These are phyloP conservation scores for Sporothrix brasiliensis DNA, from an alignment of 2,329 filamentous ascomycete genomes.

Conservation along the genomic window DNA sequence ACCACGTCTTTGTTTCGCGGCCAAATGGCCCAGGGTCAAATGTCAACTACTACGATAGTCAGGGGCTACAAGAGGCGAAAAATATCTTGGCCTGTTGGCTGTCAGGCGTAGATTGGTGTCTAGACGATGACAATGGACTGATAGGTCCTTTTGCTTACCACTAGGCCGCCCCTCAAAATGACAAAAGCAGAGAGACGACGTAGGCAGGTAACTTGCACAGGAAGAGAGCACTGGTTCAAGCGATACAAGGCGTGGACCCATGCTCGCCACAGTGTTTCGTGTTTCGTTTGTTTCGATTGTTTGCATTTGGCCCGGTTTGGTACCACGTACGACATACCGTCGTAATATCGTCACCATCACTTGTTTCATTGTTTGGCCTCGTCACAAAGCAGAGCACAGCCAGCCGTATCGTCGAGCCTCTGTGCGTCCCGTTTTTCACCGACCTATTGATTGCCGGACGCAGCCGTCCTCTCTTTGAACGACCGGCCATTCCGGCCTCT, in stretches of 20 bases:
- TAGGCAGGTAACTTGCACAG: background rate
- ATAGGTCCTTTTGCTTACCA: background rate
- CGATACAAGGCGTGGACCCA: constrained; percentile 3
- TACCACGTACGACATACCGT: background rate
- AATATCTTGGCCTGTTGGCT: background rate
- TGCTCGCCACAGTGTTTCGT: background rate
- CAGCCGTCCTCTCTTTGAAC: too few relatives aligned
- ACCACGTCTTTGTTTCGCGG: constrained; percentile 1
- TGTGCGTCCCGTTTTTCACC: background rate
- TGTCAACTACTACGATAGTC: constrained; percentile 18
- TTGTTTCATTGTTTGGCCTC: constrained; percentile 20
- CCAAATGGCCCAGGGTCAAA: background rate
- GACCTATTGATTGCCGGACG: background rate
- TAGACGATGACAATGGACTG: background rate
- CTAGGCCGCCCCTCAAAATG: background rate
- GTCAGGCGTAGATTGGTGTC: too few relatives aligned
- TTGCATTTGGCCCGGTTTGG: background rate
- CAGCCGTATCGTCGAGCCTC: too few relatives aligned
- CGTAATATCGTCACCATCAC: background rate
- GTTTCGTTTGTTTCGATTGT: constrained; percentile 27
- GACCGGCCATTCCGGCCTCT: too few relatives aligned
- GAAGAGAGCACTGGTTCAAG: background rate
- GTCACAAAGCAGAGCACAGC: background rate
- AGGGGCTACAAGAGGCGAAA: background rate
- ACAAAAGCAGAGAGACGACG: too few relatives aligned